Conservation (phyloP, 495 filamentous ascomycete species). For the Hypoxylon cercidicola region DNA sequence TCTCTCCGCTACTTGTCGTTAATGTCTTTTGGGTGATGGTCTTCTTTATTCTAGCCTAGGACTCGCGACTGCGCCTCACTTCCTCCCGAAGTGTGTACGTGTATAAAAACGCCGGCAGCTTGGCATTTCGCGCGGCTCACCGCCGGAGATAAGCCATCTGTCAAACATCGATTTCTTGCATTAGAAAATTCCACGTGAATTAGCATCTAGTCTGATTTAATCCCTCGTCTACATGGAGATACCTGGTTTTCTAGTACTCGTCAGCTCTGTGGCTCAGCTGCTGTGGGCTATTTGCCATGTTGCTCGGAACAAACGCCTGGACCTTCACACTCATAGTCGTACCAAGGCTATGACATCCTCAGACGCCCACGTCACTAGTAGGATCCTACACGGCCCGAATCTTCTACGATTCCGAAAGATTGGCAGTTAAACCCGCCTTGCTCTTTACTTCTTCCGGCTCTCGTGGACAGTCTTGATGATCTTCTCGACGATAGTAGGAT, state of each 20-base stretch:
- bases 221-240: conserved; percentile 9
- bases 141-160: background rate
- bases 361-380: background rate
- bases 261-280: background rate
- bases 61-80: background rate
- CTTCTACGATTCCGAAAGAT: conserved; percentile 22
- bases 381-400: conserved; percentile 16
- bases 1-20: background rate
- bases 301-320: conserved; percentile 11
- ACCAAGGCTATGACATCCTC: conserved; percentile 7
- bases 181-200: background rate
- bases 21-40: background rate
- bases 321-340: conserved; percentile 11
- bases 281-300: too few species aligned
- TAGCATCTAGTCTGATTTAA: background rate
- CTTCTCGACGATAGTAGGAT: conserved; percentile 87
- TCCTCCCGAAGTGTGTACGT: background rate
- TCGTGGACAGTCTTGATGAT: conserved; percentile 85
- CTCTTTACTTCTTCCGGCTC: conserved; percentile 57
- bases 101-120: background rate
- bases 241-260: background rate
- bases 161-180: background rate
- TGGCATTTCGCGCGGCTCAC: background rate
- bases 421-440: conserved; percentile 27
- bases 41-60: background rate